Percentiles rank a stretch among this genome's conserved stretches.
Evolutionary conservation across 192 early-diverging fungal genomes (phyloP).

Genomic region (Coemansia sp.): DNA sequence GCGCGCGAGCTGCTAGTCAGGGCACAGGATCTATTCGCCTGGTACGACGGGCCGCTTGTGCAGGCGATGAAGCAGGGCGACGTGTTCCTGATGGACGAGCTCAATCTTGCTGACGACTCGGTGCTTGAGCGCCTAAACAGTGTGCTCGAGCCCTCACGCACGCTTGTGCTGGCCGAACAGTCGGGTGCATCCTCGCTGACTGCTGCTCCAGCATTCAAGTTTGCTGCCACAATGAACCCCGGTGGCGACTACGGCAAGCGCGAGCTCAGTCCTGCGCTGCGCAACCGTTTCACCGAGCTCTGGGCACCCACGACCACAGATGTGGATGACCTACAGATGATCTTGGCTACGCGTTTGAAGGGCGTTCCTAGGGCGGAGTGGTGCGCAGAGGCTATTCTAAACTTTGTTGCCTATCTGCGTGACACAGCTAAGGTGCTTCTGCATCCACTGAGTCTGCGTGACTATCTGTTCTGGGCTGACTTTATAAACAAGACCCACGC

Average conservation of each 20-base stretch:
- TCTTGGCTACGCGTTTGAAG: constrained; percentile 57
- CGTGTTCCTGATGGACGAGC: constrained; percentile 95
- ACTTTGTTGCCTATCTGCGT: constrained; percentile 78
- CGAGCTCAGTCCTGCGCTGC: constrained; percentile 92
- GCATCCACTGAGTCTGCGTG: constrained; percentile 72
- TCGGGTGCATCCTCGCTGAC: constrained; percentile 62
- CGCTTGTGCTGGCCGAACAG: constrained; percentile 88
- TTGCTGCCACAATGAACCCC: constrained; percentile 99
- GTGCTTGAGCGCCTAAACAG: constrained; percentile 95
- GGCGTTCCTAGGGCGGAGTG: constrained; percentile 23
- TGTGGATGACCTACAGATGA: constrained; percentile 65
- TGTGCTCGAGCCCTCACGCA: constrained; percentile 83
- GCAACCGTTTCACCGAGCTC: constrained; percentile 97
- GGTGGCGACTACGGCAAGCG: constrained; percentile 99
- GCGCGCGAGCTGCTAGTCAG: constrained; percentile 23
- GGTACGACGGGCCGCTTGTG: constrained; percentile 95
- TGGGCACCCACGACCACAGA: constrained; percentile 91
- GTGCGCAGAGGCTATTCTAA: constrained; percentile 63
- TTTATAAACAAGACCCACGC: constrained; percentile 65
- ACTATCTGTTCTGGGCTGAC: constrained; percentile 89
- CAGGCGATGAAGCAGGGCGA: constrained; percentile 83
- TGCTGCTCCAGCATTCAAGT: constrained; percentile 72
- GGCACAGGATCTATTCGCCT: constrained; percentile 77
- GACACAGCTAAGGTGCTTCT: constrained; percentile 12
- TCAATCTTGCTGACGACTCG: constrained; percentile 97